A percentile compares a stretch with the other conserved stretches of the same genome.
phyloP scores from a whole-genome alignment of 1,284 basidiomycete genomes.

The Ceratobasidium sp. region DNA sequence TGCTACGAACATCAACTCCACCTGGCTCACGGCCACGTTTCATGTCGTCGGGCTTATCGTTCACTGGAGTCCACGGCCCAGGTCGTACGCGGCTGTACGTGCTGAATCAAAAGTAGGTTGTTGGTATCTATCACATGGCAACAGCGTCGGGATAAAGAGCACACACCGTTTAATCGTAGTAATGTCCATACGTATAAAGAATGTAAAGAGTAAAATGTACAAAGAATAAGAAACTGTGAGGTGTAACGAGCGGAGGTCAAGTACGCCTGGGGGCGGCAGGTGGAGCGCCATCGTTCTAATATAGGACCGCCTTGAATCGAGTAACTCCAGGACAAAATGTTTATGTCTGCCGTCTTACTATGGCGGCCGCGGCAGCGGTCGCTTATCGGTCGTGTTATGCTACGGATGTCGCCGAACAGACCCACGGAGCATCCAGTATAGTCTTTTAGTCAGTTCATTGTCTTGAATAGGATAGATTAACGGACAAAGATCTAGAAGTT shows the following conservation, averaged over 20 bases:
- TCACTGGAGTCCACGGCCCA: slow-evolving; percentile 14
- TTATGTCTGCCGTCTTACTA: no score
- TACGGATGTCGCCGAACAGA: background rate
- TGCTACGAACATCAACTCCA: background rate
- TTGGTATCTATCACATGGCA: background rate
- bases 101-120: background rate
- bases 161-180: background rate
- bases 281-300: background rate
- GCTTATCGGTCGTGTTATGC: background rate
- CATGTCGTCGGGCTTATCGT: background rate
- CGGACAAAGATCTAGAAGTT: background rate
- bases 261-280: background rate
- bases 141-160: background rate
- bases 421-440: background rate
- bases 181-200: background rate
- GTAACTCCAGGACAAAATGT: no score
- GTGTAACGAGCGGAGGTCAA: background rate
- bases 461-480: background rate
- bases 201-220: background rate
- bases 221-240: background rate
- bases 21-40: background rate
- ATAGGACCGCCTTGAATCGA: background rate
- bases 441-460: background rate
- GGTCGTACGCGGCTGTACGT: slow-evolving; percentile 27
- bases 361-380: no score